Conservation (phyloP, 2,329 filamentous ascomycete species). For the Exophiala aquamarina region DNA sequence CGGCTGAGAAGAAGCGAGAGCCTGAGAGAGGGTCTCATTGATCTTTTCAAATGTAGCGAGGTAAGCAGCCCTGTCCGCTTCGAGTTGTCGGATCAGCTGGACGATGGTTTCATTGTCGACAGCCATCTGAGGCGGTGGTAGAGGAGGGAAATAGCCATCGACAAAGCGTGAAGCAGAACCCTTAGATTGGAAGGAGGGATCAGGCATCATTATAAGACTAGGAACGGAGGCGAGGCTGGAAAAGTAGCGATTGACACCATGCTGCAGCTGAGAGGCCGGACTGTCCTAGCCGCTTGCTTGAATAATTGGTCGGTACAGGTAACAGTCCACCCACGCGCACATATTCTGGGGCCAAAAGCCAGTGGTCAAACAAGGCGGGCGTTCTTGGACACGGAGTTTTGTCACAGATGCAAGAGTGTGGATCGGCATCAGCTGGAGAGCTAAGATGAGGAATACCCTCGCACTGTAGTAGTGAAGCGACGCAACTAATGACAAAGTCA, state of each 20-base stretch:
- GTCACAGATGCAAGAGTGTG: no score
- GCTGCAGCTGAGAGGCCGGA: neutral
- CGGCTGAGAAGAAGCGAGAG: conserved; percentile 14
- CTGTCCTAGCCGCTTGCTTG: neutral
- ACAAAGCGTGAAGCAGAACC: conserved; percentile 10
- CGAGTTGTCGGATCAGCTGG: conserved; percentile 26
- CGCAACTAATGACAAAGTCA: no score
- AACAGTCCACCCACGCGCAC: no score
- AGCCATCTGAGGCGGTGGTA: conserved; percentile 22
- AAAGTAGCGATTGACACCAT: neutral
- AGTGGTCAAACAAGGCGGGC: no score
- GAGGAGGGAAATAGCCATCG: conserved; percentile 18
- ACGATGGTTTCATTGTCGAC: conserved; percentile 23
- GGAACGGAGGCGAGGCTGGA: neutral
- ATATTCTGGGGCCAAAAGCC: no score
- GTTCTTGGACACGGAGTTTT: no score
- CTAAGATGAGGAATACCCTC: no score
- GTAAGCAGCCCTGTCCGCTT: conserved; percentile 25
- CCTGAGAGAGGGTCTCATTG: conserved; percentile 25
- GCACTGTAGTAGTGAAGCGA: no score
- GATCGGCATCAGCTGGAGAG: no score
- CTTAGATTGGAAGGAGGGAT: neutral
- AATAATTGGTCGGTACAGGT: no score
- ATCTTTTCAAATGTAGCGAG: conserved; percentile 26
- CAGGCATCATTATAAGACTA: neutral